These are phyloP conservation scores for Amoebophrya sp. DNA, from an alignment of 169 alveolate species.

Conservation along the genomic window DNA sequence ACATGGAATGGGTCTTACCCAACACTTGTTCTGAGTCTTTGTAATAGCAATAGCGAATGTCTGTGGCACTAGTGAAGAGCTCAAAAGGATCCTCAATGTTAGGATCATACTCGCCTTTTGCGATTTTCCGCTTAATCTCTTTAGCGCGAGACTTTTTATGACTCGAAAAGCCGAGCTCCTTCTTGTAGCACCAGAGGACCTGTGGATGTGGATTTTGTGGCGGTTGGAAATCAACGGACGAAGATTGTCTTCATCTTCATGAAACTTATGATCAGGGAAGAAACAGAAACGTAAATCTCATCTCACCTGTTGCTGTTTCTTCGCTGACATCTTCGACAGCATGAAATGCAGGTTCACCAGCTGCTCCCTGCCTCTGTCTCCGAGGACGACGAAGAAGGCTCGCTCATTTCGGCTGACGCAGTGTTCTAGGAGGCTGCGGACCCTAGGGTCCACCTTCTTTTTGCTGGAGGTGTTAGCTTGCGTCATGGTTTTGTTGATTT, in stretches of 20 bases:
- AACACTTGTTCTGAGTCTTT: conserved; percentile 81
- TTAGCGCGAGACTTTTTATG: conserved; percentile 87
- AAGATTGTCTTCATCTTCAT: conserved; percentile 58
- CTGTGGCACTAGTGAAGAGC: conserved; percentile 81
- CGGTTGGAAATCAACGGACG: conserved; percentile 54
- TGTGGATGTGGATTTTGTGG: conserved; percentile 51
- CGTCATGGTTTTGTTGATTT: no score
- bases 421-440: conserved; percentile 85
- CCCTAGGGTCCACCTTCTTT: conserved; percentile 90
- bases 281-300: background rate
- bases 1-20: background rate
- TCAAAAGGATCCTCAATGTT: conserved; percentile 94
- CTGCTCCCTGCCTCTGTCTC: conserved; percentile 93
- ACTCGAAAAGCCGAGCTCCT: conserved; percentile 91
- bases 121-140: conserved; percentile 81
- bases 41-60: conserved; percentile 92
- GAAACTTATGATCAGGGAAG: conserved; percentile 44
- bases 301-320: background rate
- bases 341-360: conserved; percentile 76
- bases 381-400: conserved; percentile 88
- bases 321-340: conserved; percentile 27
- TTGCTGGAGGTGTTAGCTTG: conserved; percentile 59
- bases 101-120: conserved; percentile 84
- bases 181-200: conserved; percentile 97
- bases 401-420: conserved; percentile 78